Evolutionary conservation across 768 basidiomycete species (phyloP).

Genomic region (Symmetrospora coprosmae): DNA sequence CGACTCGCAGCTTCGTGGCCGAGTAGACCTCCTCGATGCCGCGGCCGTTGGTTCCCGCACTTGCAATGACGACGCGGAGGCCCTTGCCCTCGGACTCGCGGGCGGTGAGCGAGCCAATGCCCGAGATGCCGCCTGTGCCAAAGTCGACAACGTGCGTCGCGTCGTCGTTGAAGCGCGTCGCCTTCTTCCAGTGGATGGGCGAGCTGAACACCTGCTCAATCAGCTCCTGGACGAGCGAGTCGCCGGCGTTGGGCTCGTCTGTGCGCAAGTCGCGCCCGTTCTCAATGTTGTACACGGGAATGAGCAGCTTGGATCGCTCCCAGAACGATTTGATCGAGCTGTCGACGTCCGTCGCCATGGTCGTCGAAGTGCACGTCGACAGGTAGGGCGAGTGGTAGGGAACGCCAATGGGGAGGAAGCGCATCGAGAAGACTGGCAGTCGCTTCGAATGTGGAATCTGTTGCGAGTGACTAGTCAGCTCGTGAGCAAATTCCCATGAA

Average conservation of each 20-base stretch:
- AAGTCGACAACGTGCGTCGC: slow-evolving; percentile 95
- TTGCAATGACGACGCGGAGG: slow-evolving; percentile 71
- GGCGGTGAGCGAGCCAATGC: slow-evolving; percentile 79
- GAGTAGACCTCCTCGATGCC: slow-evolving; percentile 60
- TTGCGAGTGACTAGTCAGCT: too few species aligned
- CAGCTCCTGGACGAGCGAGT: slow-evolving; percentile 60
- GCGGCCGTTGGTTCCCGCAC: slow-evolving; percentile 78
- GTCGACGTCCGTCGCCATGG: slow-evolving; percentile 63
- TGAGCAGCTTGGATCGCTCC: slow-evolving; percentile 49
- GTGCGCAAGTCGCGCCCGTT: slow-evolving; percentile 76
- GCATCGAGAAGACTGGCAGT: slow-evolving; percentile 77
- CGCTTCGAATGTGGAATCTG: slow-evolving; percentile 80
- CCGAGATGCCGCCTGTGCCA: slow-evolving; percentile 83
- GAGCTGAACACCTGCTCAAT: slow-evolving; percentile 85
- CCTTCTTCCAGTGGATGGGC: slow-evolving; percentile 76
- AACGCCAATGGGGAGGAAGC: slow-evolving; percentile 88
- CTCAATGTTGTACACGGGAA: slow-evolving; percentile 85
- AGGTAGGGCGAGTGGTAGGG: slow-evolving; percentile 92
- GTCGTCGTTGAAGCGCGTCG: slow-evolving; percentile 72
- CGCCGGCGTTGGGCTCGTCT: slow-evolving; percentile 42
- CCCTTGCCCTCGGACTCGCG: slow-evolving; percentile 87
- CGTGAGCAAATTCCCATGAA: not conserved
- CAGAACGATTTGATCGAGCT: slow-evolving; percentile 40
- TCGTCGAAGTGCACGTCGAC: slow-evolving; percentile 54
- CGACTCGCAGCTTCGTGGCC: slow-evolving; percentile 50